phyloP scores from a whole-genome alignment of 2,329 filamentous ascomycete genomes.

The Cordyceps fumosorosea region DNA sequence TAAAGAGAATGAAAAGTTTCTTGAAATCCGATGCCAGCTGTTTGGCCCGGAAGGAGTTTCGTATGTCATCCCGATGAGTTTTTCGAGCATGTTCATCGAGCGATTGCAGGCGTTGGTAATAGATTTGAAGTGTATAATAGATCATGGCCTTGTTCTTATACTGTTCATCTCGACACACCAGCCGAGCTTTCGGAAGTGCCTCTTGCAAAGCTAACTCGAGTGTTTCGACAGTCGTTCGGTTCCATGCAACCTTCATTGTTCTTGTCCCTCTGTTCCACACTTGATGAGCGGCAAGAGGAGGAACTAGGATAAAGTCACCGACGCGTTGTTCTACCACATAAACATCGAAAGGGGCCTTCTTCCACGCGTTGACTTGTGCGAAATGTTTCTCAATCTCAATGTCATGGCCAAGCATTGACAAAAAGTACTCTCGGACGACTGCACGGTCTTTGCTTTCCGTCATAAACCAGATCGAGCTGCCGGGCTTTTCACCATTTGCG shows the following conservation, averaged over 20 bases:
- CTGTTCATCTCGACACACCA: conserved; percentile 94
- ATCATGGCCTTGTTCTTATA: conserved; percentile 98
- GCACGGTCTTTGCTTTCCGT: conserved; percentile 90
- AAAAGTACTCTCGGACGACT: conserved; percentile 86
- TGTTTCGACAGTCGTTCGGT: conserved; percentile 87
- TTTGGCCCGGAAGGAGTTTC: conserved; percentile 43
- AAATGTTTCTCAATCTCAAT: conserved; percentile 97
- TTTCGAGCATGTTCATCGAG: conserved; percentile 44
- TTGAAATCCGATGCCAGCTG: conserved; percentile 80
- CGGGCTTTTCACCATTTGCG: conserved; percentile 68
- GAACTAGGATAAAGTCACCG: conserved; percentile 90
- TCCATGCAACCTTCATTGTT: conserved; percentile 98
- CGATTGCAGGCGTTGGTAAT: conserved; percentile 53
- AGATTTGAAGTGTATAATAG: conserved; percentile 80
- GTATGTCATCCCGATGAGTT: conserved; percentile 37
- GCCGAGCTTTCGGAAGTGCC: conserved; percentile 77
- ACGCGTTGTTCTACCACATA: conserved; percentile 86
- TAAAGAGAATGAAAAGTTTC: conserved; percentile 70
- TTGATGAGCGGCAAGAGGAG: conserved; percentile 88
- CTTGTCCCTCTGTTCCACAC: conserved; percentile 96
- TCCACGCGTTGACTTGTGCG: conserved; percentile 92
- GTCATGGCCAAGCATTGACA: conserved; percentile 88
- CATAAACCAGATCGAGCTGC: conserved; percentile 98
- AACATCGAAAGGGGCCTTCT: conserved; percentile 85
- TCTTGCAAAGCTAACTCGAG: conserved; percentile 80